Evolutionary conservation across 495 filamentous ascomycete species (phyloP).

Genomic region (Chaetomidium leptoderma): DNA sequence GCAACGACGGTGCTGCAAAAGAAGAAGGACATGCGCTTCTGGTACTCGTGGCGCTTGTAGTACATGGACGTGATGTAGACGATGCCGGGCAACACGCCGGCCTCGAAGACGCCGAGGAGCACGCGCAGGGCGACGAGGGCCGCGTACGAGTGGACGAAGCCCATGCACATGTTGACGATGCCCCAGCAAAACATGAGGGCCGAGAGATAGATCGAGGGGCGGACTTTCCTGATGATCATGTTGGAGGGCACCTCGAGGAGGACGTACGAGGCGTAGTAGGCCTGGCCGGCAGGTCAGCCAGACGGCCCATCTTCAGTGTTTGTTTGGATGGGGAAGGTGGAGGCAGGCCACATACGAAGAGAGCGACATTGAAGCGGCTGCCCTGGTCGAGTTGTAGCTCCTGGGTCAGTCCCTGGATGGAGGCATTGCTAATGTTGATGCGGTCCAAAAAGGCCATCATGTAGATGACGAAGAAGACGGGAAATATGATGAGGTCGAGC

Average conservation of each 20-base stretch:
- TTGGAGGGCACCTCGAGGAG: slow-evolving; percentile 64
- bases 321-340: background rate
- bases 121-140: slow-evolving; percentile 42
- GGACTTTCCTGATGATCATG: slow-evolving; percentile 54
- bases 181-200: slow-evolving; percentile 42
- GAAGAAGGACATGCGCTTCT: slow-evolving; percentile 63
- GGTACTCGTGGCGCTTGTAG: slow-evolving; percentile 60
- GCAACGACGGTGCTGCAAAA: slow-evolving; percentile 62
- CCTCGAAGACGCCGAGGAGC: slow-evolving; percentile 58
- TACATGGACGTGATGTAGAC: slow-evolving; percentile 63
- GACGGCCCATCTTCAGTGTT: background rate
- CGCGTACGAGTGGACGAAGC: slow-evolving; percentile 39
- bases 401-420: slow-evolving; percentile 54
- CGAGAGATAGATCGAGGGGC: slow-evolving; percentile 60
- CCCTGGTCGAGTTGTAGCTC: slow-evolving; percentile 54
- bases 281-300: slow-evolving; percentile 1
- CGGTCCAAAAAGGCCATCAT: slow-evolving; percentile 48
- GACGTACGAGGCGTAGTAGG: slow-evolving; percentile 63
- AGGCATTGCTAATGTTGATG: slow-evolving; percentile 61
- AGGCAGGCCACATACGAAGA: slow-evolving; percentile 41
- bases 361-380: slow-evolving; percentile 56
- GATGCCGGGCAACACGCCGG: slow-evolving; percentile 63
- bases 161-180: slow-evolving; percentile 37
- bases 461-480: slow-evolving; percentile 43
- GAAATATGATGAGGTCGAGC: slow-evolving; percentile 37